Percentiles rank a stretch among this genome's conserved stretches.
Evolutionary conservation across 306 rosid species (phyloP).

Genomic region (Casuarina cunninghamiana): DNA sequence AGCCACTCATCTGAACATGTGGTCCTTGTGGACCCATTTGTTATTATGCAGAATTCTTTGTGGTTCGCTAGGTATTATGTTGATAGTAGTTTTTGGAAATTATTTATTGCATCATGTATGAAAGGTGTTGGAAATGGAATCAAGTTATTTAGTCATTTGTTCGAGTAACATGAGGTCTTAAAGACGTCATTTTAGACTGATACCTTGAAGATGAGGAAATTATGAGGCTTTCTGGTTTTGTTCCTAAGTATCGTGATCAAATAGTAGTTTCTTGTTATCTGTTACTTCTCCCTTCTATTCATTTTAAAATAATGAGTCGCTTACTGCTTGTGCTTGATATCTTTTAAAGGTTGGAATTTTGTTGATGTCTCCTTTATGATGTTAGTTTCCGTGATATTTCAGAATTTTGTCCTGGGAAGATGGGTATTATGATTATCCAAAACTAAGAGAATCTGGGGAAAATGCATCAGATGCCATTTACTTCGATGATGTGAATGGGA

Average conservation of each 20-base stretch:
- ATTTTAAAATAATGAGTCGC: constrained; percentile 3
- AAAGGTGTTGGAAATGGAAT: constrained; percentile 1
- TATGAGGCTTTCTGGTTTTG: constrained; percentile 7
- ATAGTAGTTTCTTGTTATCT: constrained; percentile 13
- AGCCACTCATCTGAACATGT: background rate
- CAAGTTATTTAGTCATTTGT: background rate
- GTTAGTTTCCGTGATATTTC: constrained; percentile 22
- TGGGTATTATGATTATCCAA: constrained; percentile 51
- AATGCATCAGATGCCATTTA: constrained; percentile 33
- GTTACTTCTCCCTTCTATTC: background rate
- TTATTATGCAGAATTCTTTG: background rate
- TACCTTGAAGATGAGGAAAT: background rate
- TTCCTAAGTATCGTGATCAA: background rate
- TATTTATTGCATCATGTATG: background rate
- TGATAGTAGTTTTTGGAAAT: no score
- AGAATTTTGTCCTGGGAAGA: constrained; percentile 91
- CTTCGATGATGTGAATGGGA: constrained; percentile 28
- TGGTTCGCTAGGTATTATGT: background rate
- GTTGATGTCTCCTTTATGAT: constrained; percentile 25
- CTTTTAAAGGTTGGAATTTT: constrained; percentile 17
- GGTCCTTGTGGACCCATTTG: background rate
- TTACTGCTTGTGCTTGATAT: constrained; percentile 3
- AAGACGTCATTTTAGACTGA: background rate
- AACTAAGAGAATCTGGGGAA: constrained; percentile 40
- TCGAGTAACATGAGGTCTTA: background rate